phyloP scores from a whole-genome alignment of 148 eudicot genomes.

The Rhododendron kiyosumense region DNA sequence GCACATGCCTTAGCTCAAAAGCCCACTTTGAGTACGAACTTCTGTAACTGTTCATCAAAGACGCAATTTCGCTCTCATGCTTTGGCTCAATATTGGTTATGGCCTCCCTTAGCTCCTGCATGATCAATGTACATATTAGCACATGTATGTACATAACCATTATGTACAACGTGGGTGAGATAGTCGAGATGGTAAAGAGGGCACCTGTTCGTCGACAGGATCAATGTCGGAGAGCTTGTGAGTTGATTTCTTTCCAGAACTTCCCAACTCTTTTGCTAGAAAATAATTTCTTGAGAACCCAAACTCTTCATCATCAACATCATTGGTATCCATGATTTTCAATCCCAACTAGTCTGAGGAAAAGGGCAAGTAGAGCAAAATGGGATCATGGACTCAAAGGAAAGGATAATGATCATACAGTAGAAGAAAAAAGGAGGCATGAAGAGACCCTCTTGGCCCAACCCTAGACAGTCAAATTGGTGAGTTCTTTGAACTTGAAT shows the following conservation, averaged over 20 bases:
- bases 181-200: not conserved
- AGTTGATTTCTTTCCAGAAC: conserved; percentile 61
- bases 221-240: conserved; percentile 69
- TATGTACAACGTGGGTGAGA: not conserved
- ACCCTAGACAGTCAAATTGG: not conserved
- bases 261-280: conserved; percentile 65
- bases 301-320: conserved; percentile 67
- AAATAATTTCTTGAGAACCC: conserved; percentile 87
- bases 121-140: not conserved
- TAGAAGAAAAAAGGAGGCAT: too few relatives aligned
- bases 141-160: not conserved
- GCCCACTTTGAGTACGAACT: conserved; percentile 61
- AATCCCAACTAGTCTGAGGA: not conserved
- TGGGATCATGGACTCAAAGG: not conserved
- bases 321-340: conserved; percentile 36
- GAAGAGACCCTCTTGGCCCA: too few relatives aligned
- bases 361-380: not conserved
- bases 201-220: conserved; percentile 80
- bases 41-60: conserved; percentile 49
- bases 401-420: not conserved
- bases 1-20: conserved; percentile 57
- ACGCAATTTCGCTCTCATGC: conserved; percentile 68
- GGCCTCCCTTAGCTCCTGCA: conserved; percentile 78
- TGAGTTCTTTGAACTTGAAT: not conserved
- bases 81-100: conserved; percentile 56